Percentiles rank a stretch among this genome's conserved stretches.
Conservation (phyloP, 163 green algal species). For the Scenedesmus sp. region DNA sequence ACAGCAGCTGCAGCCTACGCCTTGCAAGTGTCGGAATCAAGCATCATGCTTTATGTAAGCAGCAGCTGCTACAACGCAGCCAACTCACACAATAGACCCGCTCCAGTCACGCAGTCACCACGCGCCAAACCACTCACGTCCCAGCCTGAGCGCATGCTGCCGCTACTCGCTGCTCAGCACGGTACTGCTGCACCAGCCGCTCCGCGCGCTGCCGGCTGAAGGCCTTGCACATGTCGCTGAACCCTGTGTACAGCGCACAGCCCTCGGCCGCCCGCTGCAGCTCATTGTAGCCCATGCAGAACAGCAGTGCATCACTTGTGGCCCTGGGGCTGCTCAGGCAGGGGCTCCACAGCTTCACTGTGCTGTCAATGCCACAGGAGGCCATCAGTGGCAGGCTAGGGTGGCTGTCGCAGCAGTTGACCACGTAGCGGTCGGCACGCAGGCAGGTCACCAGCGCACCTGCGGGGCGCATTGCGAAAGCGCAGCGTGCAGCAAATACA, state of each 20-base stretch:
- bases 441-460: conserved; percentile 23
- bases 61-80: no score
- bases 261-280: conserved; percentile 11
- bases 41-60: no score
- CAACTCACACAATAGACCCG: no score
- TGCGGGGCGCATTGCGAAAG: not conserved
- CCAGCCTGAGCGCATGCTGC: not conserved
- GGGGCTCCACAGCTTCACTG: conserved; percentile 42
- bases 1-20: no score
- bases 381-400: conserved; percentile 35
- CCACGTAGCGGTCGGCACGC: conserved; percentile 37
- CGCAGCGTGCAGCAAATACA: not conserved
- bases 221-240: conserved; percentile 7
- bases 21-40: no score
- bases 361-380: conserved; percentile 53
- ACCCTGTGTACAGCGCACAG: not conserved
- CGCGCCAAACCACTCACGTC: no score
- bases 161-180: not conserved
- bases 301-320: not conserved
- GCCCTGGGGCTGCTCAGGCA: conserved; percentile 6
- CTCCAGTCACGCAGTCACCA: no score
- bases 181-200: conserved; percentile 8
- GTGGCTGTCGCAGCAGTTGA: conserved; percentile 41
- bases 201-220: conserved; percentile 19
- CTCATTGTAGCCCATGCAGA: conserved; percentile 36